phyloP scores from a whole-genome alignment of 1,139 yeast species.

The Lizanozyma gosingica region DNA sequence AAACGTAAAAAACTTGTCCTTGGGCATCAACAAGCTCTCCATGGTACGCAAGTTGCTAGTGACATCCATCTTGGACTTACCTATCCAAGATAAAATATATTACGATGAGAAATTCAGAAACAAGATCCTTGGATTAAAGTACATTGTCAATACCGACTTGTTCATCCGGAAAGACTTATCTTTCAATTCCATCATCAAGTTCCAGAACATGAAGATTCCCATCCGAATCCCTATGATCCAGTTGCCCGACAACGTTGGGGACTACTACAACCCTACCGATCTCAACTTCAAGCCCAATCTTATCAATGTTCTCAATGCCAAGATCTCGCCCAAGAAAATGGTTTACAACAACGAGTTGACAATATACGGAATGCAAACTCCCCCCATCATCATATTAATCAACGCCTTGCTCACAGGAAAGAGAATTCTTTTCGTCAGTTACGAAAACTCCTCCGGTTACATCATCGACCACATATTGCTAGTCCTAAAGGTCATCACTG shows the following conservation, averaged over 20 bases:
- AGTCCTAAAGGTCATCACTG: constrained; percentile 44
- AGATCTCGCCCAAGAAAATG: constrained; percentile 12
- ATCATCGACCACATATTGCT: constrained; percentile 49
- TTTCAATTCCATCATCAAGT: constrained; percentile 15
- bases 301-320: constrained; percentile 14
- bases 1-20: constrained; percentile 25
- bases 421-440: constrained; percentile 44
- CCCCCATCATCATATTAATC: constrained; percentile 34
- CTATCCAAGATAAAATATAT: constrained; percentile 21
- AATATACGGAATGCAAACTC: constrained; percentile 19
- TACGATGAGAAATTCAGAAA: constrained; percentile 31
- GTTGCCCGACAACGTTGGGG: constrained; percentile 26
- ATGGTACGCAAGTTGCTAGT: constrained; percentile 20
- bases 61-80: constrained; percentile 19
- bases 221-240: constrained; percentile 16
- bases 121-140: constrained; percentile 23
- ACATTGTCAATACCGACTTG: constrained; percentile 12
- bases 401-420: constrained; percentile 54
- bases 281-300: constrained; percentile 18
- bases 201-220: constrained; percentile 18
- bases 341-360: constrained; percentile 16
- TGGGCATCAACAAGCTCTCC: constrained; percentile 15
- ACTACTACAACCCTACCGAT: constrained; percentile 34
- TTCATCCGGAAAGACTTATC: constrained; percentile 19
- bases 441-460: constrained; percentile 45